These are phyloP conservation scores for Blastobotrys muscicola DNA, from an alignment of 805 yeast genomes.

Conservation along the genomic window DNA sequence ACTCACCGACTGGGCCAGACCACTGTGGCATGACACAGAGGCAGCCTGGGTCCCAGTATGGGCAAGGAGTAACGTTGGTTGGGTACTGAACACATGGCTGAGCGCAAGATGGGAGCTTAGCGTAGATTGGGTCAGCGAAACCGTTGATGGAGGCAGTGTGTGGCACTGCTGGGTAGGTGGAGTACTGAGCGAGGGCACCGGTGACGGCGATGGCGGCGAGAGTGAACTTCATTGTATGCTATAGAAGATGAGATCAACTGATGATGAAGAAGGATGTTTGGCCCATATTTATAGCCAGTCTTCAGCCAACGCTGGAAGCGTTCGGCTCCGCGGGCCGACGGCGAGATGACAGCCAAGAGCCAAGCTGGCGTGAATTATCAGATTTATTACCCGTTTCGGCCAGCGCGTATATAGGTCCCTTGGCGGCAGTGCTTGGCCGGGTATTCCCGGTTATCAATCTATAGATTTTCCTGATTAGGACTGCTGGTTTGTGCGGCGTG, in stretches of 20 bases:
- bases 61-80: constrained; percentile 37
- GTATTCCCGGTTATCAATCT: too few species aligned
- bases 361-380: too few species aligned
- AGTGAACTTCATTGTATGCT: constrained; percentile 5
- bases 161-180: constrained; percentile 38
- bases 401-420: too few species aligned
- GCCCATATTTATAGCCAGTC: too few species aligned
- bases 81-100: constrained; percentile 29
- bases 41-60: constrained; percentile 45
- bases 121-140: constrained; percentile 37
- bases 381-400: too few species aligned
- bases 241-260: not conserved
- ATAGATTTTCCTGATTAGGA: too few species aligned
- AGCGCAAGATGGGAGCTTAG: constrained; percentile 35
- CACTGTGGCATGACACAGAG: constrained; percentile 44
- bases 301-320: too few species aligned
- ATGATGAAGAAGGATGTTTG: too few species aligned
- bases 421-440: too few species aligned
- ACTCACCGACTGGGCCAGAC: constrained; percentile 37
- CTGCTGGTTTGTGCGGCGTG: too few species aligned
- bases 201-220: constrained; percentile 1
- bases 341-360: too few species aligned
- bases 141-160: constrained; percentile 40
- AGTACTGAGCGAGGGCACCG: constrained; percentile 12
- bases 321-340: too few species aligned